Evolutionary conservation across 2,329 filamentous ascomycete species (phyloP).

Genomic region (Xylariales sp.): DNA sequence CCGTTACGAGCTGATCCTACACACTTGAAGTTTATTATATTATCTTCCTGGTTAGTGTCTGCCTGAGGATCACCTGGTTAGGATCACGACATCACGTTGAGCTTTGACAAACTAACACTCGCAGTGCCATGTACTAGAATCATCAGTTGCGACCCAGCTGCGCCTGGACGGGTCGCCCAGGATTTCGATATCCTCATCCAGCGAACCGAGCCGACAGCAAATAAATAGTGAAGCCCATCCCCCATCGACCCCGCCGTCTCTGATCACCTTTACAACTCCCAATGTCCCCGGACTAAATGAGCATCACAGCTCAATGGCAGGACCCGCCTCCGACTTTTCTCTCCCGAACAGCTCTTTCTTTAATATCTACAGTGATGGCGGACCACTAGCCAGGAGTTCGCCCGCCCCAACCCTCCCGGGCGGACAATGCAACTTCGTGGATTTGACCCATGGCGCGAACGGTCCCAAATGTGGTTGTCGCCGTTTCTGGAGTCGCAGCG

Average conservation of each 20-base stretch:
- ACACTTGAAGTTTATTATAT: constrained; percentile 7
- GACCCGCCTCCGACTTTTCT: constrained; percentile 42
- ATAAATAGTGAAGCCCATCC: constrained; percentile 5
- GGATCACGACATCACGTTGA: constrained; percentile 11
- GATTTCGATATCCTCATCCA: constrained; percentile 10
- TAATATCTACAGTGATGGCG: constrained; percentile 50
- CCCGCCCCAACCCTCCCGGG: constrained; percentile 36
- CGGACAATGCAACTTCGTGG: constrained; percentile 55
- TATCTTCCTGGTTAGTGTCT: constrained; percentile 21
- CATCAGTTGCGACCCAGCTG: constrained; percentile 25
- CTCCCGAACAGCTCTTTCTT: constrained; percentile 43
- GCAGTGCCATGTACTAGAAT: constrained; percentile 35
- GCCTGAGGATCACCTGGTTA: constrained; percentile 13
- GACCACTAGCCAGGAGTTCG: constrained; percentile 21
- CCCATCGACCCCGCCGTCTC: constrained; percentile 9
- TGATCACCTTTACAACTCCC: constrained; percentile 12
- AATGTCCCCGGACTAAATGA: constrained; percentile 26
- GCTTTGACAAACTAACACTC: constrained; percentile 21
- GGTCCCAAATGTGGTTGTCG: constrained; percentile 55
- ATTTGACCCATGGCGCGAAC: constrained; percentile 46
- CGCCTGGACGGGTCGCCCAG: constrained; percentile 24
- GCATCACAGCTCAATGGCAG: constrained; percentile 45
- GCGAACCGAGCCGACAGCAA: constrained; percentile 9
- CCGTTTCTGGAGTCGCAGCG: constrained; percentile 52
- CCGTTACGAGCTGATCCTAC: constrained; percentile 3